Conservation (phyloP, 495 filamentous ascomycete genomes). For the Entonaema liquescens region DNA sequence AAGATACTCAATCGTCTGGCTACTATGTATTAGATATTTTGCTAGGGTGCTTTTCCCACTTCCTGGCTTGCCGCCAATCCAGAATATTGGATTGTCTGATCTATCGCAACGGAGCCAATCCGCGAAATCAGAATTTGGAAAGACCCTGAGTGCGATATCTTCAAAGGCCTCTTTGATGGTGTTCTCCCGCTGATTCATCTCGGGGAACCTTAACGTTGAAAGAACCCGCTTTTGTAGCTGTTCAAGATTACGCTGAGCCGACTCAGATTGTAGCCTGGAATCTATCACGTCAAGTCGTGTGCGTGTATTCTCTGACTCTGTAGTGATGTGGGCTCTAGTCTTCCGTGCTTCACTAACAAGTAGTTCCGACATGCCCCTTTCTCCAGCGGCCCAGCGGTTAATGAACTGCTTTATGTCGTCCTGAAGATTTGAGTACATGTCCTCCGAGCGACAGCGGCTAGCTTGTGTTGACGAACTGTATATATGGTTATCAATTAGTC, state of each 20-base stretch:
- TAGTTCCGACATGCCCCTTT: neutral
- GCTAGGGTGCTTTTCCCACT: neutral
- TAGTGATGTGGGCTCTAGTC: neutral
- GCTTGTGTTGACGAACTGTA: neutral
- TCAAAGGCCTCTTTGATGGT: neutral
- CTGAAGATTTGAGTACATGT: neutral
- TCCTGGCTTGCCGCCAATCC: neutral
- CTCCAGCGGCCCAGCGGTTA: neutral
- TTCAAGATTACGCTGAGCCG: neutral
- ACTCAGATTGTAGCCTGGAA: neutral
- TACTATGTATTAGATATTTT: neutral
- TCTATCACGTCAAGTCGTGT: neutral
- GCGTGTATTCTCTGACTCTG: neutral
- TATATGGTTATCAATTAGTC: neutral
- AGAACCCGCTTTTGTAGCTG: neutral
- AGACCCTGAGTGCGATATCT: neutral
- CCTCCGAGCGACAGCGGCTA: neutral
- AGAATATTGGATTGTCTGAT: neutral
- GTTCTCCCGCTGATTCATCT: neutral
- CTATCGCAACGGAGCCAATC: neutral
- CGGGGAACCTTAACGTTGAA: neutral
- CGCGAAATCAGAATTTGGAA: neutral
- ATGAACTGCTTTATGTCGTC: neutral
- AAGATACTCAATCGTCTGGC: conserved; percentile 1
- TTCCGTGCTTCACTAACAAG: neutral